These are phyloP conservation scores for Geotrichum citri-aurantii DNA, from an alignment of 1,139 yeast species.

Conservation along the genomic window DNA sequence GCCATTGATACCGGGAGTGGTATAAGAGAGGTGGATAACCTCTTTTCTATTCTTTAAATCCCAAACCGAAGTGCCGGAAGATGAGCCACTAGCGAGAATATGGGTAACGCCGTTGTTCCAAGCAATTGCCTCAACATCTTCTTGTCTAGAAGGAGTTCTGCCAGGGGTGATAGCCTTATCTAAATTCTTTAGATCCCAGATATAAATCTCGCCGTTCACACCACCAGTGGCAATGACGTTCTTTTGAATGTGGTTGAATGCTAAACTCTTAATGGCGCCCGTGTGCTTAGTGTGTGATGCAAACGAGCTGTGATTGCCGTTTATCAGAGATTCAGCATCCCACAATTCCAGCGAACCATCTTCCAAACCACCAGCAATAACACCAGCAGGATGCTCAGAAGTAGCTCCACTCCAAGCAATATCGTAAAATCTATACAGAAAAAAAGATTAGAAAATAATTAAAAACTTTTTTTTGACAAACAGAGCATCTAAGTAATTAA, in stretches of 20 bases:
- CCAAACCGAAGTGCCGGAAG: slow-evolving; percentile 87
- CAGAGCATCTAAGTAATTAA: too few species aligned
- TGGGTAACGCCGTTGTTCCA: slow-evolving; percentile 88
- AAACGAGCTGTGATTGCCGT: slow-evolving; percentile 22
- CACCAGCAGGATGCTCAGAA: slow-evolving; percentile 49
- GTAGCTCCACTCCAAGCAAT: slow-evolving; percentile 77
- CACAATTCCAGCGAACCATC: slow-evolving; percentile 75
- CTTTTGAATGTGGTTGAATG: slow-evolving; percentile 69
- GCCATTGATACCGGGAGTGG: slow-evolving; percentile 59
- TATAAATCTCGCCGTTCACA: slow-evolving; percentile 72
- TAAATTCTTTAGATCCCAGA: slow-evolving; percentile 74
- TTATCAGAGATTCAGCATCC: slow-evolving; percentile 44
- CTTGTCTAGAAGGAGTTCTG: slow-evolving; percentile 67
- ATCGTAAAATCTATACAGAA: slow-evolving; percentile 53
- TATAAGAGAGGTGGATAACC: slow-evolving; percentile 70
- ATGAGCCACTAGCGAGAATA: slow-evolving; percentile 85
- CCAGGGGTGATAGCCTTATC: slow-evolving; percentile 69
- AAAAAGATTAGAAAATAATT: background rate
- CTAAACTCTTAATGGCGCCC: slow-evolving; percentile 66
- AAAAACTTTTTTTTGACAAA: too few species aligned
- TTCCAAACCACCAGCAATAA: slow-evolving; percentile 87
- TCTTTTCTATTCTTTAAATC: slow-evolving; percentile 84
- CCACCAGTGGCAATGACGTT: slow-evolving; percentile 85
- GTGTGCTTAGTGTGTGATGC: slow-evolving; percentile 52
- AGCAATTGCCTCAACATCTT: slow-evolving; percentile 73